Percentiles rank a stretch among this genome's conserved stretches.
phyloP scores from a whole-genome alignment of 345 rosid species.

The Gossypium herbaceum region DNA sequence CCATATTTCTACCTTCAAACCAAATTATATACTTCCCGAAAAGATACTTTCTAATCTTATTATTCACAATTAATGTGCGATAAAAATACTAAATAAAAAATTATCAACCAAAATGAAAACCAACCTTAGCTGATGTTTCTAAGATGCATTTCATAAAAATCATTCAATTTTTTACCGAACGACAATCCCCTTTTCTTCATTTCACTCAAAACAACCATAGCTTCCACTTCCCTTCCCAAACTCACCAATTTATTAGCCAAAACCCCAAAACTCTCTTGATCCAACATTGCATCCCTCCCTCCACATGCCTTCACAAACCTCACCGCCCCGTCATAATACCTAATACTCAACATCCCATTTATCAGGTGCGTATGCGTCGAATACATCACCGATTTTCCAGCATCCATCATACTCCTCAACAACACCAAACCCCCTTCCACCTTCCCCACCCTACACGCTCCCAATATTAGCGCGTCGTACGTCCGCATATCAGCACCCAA shows the following conservation, averaged over 20 bases:
- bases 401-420: constrained; percentile 63
- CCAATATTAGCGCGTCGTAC: constrained; percentile 69
- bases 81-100: too few relatives aligned
- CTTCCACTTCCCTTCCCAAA: constrained; percentile 35
- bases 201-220: constrained; percentile 46
- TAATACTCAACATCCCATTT: constrained; percentile 31
- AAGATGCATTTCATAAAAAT: constrained; percentile 14
- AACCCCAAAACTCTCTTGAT: constrained; percentile 45
- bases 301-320: constrained; percentile 49
- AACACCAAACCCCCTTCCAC: constrained; percentile 55
- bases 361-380: constrained; percentile 56
- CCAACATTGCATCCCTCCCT: constrained; percentile 46
- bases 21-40: too few relatives aligned
- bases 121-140: neutral
- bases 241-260: constrained; percentile 47
- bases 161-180: constrained; percentile 36
- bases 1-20: neutral
- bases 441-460: constrained; percentile 53
- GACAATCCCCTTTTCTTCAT: constrained; percentile 42
- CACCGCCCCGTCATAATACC: constrained; percentile 41
- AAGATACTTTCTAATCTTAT: too few relatives aligned
- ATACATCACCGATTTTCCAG: constrained; percentile 38
- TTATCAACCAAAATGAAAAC: neutral
- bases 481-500: constrained; percentile 46
- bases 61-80: neutral